These are phyloP conservation scores for Fusarium nisikadoi DNA, from an alignment of 2,329 filamentous ascomycete species.

Conservation along the genomic window DNA sequence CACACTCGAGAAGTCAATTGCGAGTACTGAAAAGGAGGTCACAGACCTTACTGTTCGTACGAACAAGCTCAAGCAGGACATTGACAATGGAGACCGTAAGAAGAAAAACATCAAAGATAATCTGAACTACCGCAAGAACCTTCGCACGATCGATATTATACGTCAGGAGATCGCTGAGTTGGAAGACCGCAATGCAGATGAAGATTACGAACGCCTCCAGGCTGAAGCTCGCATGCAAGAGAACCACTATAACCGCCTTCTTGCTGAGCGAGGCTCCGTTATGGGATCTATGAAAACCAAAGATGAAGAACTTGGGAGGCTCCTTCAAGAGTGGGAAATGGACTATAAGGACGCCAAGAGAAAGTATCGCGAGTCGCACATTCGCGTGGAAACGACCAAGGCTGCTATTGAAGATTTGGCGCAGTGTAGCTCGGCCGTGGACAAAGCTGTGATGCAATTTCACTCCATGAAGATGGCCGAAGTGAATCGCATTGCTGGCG, in stretches of 20 bases:
- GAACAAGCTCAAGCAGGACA: constrained; percentile 80
- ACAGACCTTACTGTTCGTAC: constrained; percentile 73
- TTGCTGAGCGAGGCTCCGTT: constrained; percentile 77
- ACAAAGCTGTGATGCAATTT: constrained; percentile 97
- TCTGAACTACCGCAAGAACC: constrained; percentile 82
- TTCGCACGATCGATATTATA: constrained; percentile 74
- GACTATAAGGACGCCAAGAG: constrained; percentile 86
- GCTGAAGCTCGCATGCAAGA: constrained; percentile 76
- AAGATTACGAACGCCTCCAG: constrained; percentile 81
- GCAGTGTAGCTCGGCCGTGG: constrained; percentile 83
- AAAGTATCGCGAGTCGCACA: constrained; percentile 87
- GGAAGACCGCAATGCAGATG: constrained; percentile 81
- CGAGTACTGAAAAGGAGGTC: constrained; percentile 74
- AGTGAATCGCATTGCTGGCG: constrained; percentile 92
- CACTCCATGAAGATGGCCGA: constrained; percentile 98
- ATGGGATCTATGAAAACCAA: constrained; percentile 85
- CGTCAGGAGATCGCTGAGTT: constrained; percentile 77
- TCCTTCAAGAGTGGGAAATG: constrained; percentile 82
- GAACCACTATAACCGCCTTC: constrained; percentile 72
- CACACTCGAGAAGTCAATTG: constrained; percentile 72
- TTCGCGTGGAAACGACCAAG: constrained; percentile 90
- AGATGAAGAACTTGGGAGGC: constrained; percentile 78
- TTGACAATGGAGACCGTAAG: constrained; percentile 82
- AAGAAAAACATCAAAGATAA: constrained; percentile 92
- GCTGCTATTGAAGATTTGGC: constrained; percentile 91